Percentiles rank a stretch among this genome's conserved stretches.
phyloP scores from a whole-genome alignment of 257 asterid genomes.

The Penstemon eatonii region DNA sequence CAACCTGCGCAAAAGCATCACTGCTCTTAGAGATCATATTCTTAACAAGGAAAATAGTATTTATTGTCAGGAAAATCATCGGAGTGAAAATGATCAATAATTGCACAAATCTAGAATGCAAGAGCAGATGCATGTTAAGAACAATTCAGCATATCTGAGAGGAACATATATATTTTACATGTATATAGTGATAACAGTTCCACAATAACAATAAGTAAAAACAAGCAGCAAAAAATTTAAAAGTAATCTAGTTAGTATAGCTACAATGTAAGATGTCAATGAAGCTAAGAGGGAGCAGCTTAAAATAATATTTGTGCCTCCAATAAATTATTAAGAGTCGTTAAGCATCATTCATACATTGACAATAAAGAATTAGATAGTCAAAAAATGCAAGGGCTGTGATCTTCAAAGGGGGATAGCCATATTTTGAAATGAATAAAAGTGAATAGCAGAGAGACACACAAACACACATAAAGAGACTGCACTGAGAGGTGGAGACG shows the following conservation, averaged over 20 bases:
- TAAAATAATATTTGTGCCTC: too few species aligned
- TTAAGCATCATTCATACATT: too few species aligned
- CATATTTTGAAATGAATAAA: background rate
- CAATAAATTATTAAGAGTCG: too few species aligned
- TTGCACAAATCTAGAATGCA: conserved; percentile 11
- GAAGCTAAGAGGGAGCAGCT: too few species aligned
- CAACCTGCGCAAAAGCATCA: conserved; percentile 60
- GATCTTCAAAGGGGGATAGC: background rate
- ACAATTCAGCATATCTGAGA: conserved; percentile 15
- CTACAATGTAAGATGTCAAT: too few species aligned
- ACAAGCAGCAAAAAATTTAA: too few species aligned
- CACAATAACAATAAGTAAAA: background rate
- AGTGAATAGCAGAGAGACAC: background rate
- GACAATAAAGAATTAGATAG: background rate
- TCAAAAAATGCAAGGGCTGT: background rate
- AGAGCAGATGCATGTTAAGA: conserved; percentile 19
- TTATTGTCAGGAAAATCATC: conserved; percentile 2
- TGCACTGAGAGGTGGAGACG: too few species aligned
- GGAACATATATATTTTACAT: background rate
- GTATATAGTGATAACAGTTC: background rate
- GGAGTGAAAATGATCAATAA: background rate
- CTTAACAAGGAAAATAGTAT: background rate
- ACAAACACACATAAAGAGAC: too few species aligned
- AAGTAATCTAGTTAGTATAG: too few species aligned
- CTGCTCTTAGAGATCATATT: conserved; percentile 19